phyloP scores from a whole-genome alignment of 352 stramenopile genomes.

The Phytophthora nicotianae region DNA sequence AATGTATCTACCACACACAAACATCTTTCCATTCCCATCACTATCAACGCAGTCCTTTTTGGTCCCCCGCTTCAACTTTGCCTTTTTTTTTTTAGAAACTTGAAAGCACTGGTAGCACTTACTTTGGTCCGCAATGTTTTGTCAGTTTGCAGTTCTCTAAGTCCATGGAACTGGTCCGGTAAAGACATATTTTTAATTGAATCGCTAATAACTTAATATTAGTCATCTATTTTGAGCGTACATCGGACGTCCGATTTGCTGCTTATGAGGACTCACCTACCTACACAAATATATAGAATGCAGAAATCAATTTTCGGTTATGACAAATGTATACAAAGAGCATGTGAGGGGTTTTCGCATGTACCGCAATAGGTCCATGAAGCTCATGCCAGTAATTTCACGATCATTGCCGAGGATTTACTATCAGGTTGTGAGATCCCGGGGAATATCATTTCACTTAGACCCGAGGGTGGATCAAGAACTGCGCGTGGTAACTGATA shows the following conservation, averaged over 20 bases:
- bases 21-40: background rate
- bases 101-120: background rate
- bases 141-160: background rate
- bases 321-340: no score
- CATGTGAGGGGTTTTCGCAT: no score
- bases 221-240: background rate
- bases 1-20: background rate
- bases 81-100: background rate
- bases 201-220: background rate
- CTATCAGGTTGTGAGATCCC: background rate
- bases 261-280: background rate
- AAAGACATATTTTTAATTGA: background rate
- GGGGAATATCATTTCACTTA: background rate
- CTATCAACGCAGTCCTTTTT: background rate
- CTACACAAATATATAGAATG: background rate
- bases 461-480: background rate
- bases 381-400: background rate
- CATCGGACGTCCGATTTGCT: background rate
- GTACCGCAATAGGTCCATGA: background rate
- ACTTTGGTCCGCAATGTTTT: background rate
- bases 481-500: background rate
- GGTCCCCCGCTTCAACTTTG: background rate
- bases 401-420: background rate
- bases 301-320: no score
- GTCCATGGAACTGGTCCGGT: background rate